Conservation (phyloP, 2,329 filamentous ascomycete genomes). For the Helminthosporium solani region DNA sequence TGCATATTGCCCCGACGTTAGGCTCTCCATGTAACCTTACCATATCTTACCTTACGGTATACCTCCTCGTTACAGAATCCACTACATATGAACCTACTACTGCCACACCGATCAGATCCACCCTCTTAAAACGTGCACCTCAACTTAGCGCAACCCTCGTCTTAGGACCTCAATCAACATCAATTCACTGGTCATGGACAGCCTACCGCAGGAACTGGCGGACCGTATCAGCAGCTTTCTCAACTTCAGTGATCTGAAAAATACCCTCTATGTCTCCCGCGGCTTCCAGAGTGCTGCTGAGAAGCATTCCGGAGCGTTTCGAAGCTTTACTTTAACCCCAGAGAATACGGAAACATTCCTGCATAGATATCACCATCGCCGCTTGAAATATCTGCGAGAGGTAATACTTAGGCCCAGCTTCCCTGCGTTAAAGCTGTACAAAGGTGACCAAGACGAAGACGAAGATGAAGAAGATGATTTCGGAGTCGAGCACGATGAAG, state of each 20-base stretch:
- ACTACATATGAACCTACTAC: no score
- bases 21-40: no score
- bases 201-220: slow-evolving; percentile 19
- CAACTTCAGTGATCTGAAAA: slow-evolving; percentile 12
- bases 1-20: no score
- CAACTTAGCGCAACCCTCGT: no score
- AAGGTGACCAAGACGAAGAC: background rate
- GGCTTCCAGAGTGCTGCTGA: slow-evolving; percentile 15
- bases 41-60: no score
- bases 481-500: slow-evolving; percentile 10
- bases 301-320: slow-evolving; percentile 12
- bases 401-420: background rate
- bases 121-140: no score
- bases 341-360: background rate
- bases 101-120: no score
- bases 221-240: slow-evolving; percentile 18
- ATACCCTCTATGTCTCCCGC: slow-evolving; percentile 10
- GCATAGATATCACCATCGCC: background rate
- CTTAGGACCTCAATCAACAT: no score
- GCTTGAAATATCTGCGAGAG: background rate
- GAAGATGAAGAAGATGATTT: background rate
- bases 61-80: no score
- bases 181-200: no score
- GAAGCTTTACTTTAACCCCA: slow-evolving; percentile 4
- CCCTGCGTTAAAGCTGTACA: background rate